phyloP scores from a whole-genome alignment of 2,329 filamentous ascomycete genomes.

The Septoria petroselini region DNA sequence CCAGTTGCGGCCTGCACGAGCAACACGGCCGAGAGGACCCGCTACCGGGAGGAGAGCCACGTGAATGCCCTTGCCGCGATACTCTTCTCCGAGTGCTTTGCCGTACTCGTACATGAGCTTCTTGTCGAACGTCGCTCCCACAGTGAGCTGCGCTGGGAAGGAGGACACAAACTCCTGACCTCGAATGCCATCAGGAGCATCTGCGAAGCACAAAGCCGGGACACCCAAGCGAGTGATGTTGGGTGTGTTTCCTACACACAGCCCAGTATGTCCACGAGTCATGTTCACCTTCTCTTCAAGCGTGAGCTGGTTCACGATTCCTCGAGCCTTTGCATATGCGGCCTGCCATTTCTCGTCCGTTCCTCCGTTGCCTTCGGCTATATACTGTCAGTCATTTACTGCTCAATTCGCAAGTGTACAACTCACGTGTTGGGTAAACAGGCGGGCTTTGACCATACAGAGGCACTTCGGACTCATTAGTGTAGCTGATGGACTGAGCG shows the following conservation, averaged over 20 bases:
- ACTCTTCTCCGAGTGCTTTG: conserved; percentile 49
- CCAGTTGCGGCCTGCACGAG: conserved; percentile 38
- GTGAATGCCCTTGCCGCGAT: conserved; percentile 34
- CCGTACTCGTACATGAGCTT: conserved; percentile 53
- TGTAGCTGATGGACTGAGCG: conserved; percentile 18
- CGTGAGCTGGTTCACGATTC: conserved; percentile 37
- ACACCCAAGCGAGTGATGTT: conserved; percentile 68
- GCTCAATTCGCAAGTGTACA: too few species aligned
- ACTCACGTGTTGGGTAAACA: conserved; percentile 34
- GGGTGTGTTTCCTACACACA: conserved; percentile 72
- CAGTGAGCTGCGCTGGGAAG: conserved; percentile 72
- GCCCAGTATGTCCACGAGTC: conserved; percentile 34
- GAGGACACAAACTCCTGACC: conserved; percentile 72
- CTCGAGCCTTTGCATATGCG: conserved; percentile 35
- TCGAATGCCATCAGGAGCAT: conserved; percentile 57
- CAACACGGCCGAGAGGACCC: conserved; percentile 51
- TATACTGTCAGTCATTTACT: conserved; percentile 4
- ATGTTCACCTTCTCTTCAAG: conserved; percentile 39
- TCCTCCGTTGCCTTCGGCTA: conserved; percentile 29
- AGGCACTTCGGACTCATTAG: conserved; percentile 24
- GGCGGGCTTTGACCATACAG: conserved; percentile 28
- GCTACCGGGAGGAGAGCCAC: conserved; percentile 62
- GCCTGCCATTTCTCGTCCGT: conserved; percentile 29
- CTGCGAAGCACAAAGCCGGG: conserved; percentile 48
- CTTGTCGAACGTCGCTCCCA: conserved; percentile 52